Base-by-base conservation (phyloP, 2,329 filamentous ascomycete species). In the Nemania sp. region DNA sequence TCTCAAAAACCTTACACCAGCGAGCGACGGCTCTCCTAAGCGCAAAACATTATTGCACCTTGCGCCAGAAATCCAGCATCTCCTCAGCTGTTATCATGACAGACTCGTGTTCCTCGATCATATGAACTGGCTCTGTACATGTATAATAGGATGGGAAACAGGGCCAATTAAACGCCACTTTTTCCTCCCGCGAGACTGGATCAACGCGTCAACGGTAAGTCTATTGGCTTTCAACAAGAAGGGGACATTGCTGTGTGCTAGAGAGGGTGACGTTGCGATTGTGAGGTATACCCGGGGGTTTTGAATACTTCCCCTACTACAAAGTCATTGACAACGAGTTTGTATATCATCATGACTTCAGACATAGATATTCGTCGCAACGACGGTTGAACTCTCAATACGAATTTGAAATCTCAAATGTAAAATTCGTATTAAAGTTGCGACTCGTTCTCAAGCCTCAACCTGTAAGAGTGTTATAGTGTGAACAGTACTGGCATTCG, bases 51-150 rank as follows among this genome's bases (percentile, higher is more conserved):
- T 29, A 13, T 15, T 17, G 5, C 20, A 29, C 21, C 21, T 46
- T 2, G 43, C 2, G 6, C 42, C 18, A 9, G 42, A 47, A 5
- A 25, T 55, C n/a, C 13, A 21, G 18, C 15, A 48, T 2, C 34
- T 55, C 15, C 15, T 55, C n/a, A 42, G 53, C 18, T 55, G 35
- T 12, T 56, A 29, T 18, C 52, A 54, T 5, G 52, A 47, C 13
- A n/a, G 54, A 42, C 25, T 50, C 5, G 54, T 56, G 12, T 49
- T 49, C 15, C 54, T 56, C 13, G 54, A 56, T 25, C 32, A 39
- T 17, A 34, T 34, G 20, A 18, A 18, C 21, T 54, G 42, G 54
- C 7, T 56, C 20, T 56, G 52, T 29, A 47, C 52, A n/a, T 17
- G 40, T 17, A 43, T 17, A 10, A 43, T 47, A 7, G 25, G 25